Base-by-base conservation (phyloP, 257 asterid genomes). In the Sherardia arvensis region DNA sequence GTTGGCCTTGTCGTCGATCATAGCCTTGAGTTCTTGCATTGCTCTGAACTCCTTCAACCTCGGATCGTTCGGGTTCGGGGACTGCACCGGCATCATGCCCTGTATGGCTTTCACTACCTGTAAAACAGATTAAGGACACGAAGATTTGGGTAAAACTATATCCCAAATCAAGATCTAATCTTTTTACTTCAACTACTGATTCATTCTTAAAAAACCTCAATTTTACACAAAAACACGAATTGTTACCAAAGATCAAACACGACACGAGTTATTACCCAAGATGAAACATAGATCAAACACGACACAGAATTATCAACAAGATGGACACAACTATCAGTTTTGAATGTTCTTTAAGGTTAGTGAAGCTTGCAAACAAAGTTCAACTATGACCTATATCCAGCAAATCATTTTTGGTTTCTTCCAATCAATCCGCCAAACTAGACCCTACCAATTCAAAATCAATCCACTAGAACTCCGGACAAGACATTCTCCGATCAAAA, bases 31-130 rank as follows among this genome's bases (percentile, higher is more conserved):
- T 61, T 70, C 71, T 84, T 88, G 94, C 94, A 91, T 67, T 64
- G 75, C 81, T 70, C 77, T 69, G 48, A 91, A 70, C 66, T 91
- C 95, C 70, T 74, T 71, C 64, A 66, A 53, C 60, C 74, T 79
- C 38, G 85, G 83, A 67, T 86, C 92, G 3, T 49, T 73, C 1
- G 73, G 71, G 47, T 69, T 55, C n/a, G 77, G 61, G 57, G 66
- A 53, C 15, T 81, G 73, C n/a, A 58, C 58, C 7, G 87, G 85
- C 49, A 88, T 77, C 75, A 91, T 73, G 71, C 86, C 82, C 71
- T 74, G 82, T 59, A 91, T 80, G 73, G 94, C 91, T 80, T 88
- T 86, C 84, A 88, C 82, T 61, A 91, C 92, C 98, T 91, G 95
- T 75, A 78, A 74, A 63, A 30, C 40, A 58, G 43, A 73, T 76